These are phyloP conservation scores for Flammula alnicola DNA, from an alignment of 1,284 basidiomycete genomes.

Conservation along the genomic window DNA sequence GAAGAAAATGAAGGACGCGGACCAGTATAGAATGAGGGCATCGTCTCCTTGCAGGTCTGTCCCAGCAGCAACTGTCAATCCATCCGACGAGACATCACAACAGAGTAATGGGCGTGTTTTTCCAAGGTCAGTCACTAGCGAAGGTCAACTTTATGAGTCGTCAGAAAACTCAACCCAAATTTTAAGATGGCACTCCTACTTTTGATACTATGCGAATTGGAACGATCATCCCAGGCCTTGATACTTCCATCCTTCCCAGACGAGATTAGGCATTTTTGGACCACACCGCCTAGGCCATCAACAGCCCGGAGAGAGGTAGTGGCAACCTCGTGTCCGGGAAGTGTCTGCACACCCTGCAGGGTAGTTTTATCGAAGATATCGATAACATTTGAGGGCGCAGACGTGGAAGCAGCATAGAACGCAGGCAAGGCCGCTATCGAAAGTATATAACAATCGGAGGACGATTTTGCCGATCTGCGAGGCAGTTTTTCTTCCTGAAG, in stretches of 20 bases:
- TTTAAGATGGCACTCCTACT: slow-evolving; percentile 48
- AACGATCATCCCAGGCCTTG: slow-evolving; percentile 72
- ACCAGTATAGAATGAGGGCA: slow-evolving; percentile 77
- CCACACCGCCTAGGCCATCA: slow-evolving; percentile 29
- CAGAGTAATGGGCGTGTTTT: slow-evolving; percentile 55
- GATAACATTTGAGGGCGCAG: slow-evolving; percentile 60
- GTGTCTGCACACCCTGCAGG: slow-evolving; percentile 47
- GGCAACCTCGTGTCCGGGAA: slow-evolving; percentile 58
- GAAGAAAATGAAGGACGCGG: slow-evolving; percentile 17
- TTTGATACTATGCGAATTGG: slow-evolving; percentile 54
- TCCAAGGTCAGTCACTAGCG: slow-evolving; percentile 53
- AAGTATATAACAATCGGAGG: slow-evolving; percentile 59
- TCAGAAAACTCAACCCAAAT: slow-evolving; percentile 21
- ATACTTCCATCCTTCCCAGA: slow-evolving; percentile 54
- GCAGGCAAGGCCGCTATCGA: slow-evolving; percentile 51
- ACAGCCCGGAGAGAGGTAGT: slow-evolving; percentile 54
- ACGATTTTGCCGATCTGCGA: slow-evolving; percentile 41
- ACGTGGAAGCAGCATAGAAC: slow-evolving; percentile 57
- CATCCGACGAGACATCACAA: slow-evolving; percentile 71
- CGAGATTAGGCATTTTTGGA: slow-evolving; percentile 51
- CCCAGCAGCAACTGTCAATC: slow-evolving; percentile 69
- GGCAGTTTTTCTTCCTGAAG: slow-evolving; percentile 34
- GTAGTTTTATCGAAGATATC: slow-evolving; percentile 65
- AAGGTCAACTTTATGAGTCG: slow-evolving; percentile 40
- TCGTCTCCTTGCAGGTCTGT: slow-evolving; percentile 73